These are phyloP conservation scores for bread wheat (Triticum aestivum) DNA, from an alignment of 176 grass and related monocot species.

Conservation along the genomic window DNA sequence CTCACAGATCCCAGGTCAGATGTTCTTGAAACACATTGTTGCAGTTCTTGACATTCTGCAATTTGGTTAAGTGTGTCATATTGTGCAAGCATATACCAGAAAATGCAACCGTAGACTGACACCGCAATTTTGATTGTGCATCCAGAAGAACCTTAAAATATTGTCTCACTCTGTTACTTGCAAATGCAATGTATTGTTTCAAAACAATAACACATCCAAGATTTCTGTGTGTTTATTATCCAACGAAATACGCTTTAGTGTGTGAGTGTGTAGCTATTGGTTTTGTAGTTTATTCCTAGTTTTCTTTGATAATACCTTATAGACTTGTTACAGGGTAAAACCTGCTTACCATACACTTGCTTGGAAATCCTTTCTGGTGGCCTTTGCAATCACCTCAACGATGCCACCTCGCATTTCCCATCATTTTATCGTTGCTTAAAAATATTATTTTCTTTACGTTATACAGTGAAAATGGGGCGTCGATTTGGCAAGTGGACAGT, in stretches of 20 bases:
- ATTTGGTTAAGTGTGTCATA: background rate
- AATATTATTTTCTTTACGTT: constrained; percentile 27
- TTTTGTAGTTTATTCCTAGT: constrained; percentile 5
- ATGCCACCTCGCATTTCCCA: constrained; percentile 15
- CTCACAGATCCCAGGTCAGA: constrained; percentile 48
- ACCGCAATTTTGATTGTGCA: background rate
- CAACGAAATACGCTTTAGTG: background rate
- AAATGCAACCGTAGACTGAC: background rate
- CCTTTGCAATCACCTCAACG: constrained; percentile 14
- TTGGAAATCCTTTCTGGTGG: background rate
- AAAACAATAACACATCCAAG: background rate
- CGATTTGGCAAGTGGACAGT: constrained; percentile 78
- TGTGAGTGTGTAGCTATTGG: background rate
- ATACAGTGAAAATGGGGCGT: constrained; percentile 41
- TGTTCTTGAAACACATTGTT: constrained; percentile 7
- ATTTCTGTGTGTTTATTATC: constrained; percentile 9
- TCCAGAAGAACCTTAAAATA: background rate
- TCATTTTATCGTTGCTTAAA: background rate
- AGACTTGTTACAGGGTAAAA: background rate
- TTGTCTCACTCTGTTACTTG: constrained; percentile 4
- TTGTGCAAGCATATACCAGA: background rate
- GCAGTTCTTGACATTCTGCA: background rate
- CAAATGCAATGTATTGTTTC: background rate
- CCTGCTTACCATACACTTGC: background rate
- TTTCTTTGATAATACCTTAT: background rate